Evolutionary conservation across 495 filamentous ascomycete genomes (phyloP).

Genomic region (Annulohypoxylon nitens): DNA sequence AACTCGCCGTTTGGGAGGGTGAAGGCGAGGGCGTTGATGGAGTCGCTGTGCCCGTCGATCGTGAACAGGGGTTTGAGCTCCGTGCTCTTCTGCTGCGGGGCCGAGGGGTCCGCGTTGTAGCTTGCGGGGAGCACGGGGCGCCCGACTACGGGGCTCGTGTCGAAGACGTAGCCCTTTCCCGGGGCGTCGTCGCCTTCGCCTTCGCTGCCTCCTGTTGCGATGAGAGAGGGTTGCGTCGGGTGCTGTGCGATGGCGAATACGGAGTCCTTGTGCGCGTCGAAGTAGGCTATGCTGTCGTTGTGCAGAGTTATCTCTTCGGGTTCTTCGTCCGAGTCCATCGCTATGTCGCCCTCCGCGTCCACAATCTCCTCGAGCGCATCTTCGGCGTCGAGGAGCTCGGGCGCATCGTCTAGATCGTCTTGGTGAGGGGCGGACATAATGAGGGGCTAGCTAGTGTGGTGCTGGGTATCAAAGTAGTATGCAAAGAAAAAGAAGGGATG

Average conservation of each 20-base stretch:
- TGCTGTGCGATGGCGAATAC: slow-evolving; percentile 96
- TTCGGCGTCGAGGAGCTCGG: slow-evolving; percentile 74
- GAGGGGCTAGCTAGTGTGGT: slow-evolving; percentile 12
- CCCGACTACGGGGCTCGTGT: slow-evolving; percentile 74
- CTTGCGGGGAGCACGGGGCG: slow-evolving; percentile 77
- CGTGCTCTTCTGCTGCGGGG: slow-evolving; percentile 61
- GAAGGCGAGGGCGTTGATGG: slow-evolving; percentile 86
- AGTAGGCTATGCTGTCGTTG: slow-evolving; percentile 93
- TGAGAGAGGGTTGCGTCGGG: slow-evolving; percentile 78
- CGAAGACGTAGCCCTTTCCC: slow-evolving; percentile 78
- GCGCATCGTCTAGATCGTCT: slow-evolving; percentile 62
- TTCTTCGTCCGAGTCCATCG: slow-evolving; percentile 75
- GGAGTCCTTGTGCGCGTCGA: slow-evolving; percentile 87
- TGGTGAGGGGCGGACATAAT: slow-evolving; percentile 57
- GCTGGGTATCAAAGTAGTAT: slow-evolving; percentile 11
- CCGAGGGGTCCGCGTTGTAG: slow-evolving; percentile 75
- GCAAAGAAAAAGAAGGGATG: not conserved
- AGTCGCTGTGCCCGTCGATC: slow-evolving; percentile 90
- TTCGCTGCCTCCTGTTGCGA: slow-evolving; percentile 88
- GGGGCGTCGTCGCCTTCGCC: slow-evolving; percentile 76
- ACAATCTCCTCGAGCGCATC: slow-evolving; percentile 77
- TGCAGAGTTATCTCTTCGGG: slow-evolving; percentile 81
- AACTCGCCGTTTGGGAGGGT: slow-evolving; percentile 86
- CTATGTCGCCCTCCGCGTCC: slow-evolving; percentile 75
- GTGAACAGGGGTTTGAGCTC: slow-evolving; percentile 73